These are phyloP conservation scores for Botryotinia narcissicola DNA, from an alignment of 2,329 filamentous ascomycete species.

Conservation along the genomic window DNA sequence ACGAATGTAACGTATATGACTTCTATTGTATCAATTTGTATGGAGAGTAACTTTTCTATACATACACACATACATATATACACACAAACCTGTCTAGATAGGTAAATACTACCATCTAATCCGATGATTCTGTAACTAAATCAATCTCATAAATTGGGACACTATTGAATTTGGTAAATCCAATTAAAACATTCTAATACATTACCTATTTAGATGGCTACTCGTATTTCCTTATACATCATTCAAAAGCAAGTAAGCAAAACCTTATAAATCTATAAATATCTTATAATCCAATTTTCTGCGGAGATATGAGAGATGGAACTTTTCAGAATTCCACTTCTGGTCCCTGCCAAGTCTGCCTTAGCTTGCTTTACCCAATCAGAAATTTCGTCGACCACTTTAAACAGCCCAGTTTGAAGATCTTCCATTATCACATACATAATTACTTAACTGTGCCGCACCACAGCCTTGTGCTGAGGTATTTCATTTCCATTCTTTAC, in stretches of 20 bases:
- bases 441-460: constrained; percentile 4
- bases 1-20: neutral
- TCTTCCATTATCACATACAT: neutral
- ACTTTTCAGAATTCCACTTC: neutral
- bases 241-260: neutral
- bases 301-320: neutral
- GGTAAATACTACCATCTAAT: no score
- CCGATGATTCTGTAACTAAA: neutral
- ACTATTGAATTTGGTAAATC: neutral
- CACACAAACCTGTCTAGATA: no score
- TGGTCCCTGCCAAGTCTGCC: neutral
- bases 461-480: constrained; percentile 12
- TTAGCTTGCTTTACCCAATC: neutral
- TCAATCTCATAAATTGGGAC: neutral
- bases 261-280: neutral
- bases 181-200: neutral
- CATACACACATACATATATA: no score
- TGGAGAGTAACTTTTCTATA: neutral
- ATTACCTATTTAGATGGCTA: neutral
- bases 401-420: neutral
- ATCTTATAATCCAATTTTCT: neutral
- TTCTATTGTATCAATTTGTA: neutral
- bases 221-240: neutral
- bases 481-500: neutral
- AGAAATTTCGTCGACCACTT: neutral